These are phyloP conservation scores for Lentinus brumalis DNA, from an alignment of 768 basidiomycete genomes.

Conservation along the genomic window DNA sequence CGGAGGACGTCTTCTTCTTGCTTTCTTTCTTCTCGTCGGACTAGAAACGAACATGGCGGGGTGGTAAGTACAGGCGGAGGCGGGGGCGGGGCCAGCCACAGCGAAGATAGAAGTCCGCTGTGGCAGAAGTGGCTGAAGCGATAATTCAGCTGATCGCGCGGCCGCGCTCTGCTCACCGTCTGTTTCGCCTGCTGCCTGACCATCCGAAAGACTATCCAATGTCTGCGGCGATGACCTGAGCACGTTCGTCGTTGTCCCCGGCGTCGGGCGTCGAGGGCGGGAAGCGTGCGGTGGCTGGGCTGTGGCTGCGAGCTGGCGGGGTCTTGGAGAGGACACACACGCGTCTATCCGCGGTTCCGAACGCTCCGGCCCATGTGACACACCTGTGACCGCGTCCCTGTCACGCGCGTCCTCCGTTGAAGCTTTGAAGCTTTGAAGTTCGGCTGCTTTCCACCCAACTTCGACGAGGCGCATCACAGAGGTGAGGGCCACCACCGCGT, in stretches of 20 bases:
- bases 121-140: constrained; percentile 34
- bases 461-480: too few species aligned
- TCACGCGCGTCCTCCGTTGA: too few species aligned
- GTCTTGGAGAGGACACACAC: constrained; percentile 11
- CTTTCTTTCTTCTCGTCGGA: constrained; percentile 46
- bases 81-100: constrained; percentile 24
- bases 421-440: too few species aligned
- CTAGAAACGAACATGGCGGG: constrained; percentile 23
- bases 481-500: too few species aligned
- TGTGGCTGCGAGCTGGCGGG: constrained; percentile 20
- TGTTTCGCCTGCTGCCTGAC: constrained; percentile 32
- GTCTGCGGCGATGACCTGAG: neutral
- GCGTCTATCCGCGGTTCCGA: neutral
- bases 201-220: constrained; percentile 20
- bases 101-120: constrained; percentile 18
- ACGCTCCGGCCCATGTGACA: too few species aligned
- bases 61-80: constrained; percentile 4
- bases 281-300: constrained; percentile 7
- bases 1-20: constrained; percentile 40
- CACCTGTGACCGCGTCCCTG: too few species aligned
- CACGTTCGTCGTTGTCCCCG: neutral
- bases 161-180: constrained; percentile 34
- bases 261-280: neutral
- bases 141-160: constrained; percentile 18
- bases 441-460: too few species aligned